Base-by-base conservation (phyloP, 2,329 filamentous ascomycete genomes). In the Paecilomyces sp. region DNA sequence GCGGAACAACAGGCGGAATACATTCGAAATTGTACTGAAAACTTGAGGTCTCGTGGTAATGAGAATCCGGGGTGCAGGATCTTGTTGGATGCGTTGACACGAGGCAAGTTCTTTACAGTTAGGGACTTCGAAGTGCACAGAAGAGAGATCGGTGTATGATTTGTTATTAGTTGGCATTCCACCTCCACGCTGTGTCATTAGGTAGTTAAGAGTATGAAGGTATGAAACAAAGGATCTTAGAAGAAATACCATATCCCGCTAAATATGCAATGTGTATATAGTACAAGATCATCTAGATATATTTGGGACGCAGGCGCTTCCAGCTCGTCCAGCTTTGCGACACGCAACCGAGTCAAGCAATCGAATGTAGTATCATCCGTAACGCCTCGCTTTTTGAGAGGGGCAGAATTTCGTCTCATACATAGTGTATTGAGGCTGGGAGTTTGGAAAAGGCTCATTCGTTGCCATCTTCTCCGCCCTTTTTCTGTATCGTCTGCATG, bases 401-500 rank as follows among this genome's bases (percentile, higher is more conserved):
- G 5, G 41, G 41, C 25, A 47, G 41, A 22, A 47, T 7, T 9
- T n/a, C 18, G 41, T 47, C 7, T 22, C 13, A 18, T 18, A 22
- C 28, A 28, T 28, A 54, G 30, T 28, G 22, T 22, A 54, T 4
- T 28, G 5, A 33, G 52, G 22, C 30, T 3, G 9, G 31, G 31
- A 28, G 9, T 8, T 6, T n/a, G 13, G 11, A 54, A 8, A 30
- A 54, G 34, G 2, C 28, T 57, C 60, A 62, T 61, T 63, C 57
- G 54, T 58, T 66, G 57, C 63, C 69, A 60, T 68, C 68, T 56
- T 69, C 68, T 11, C 80, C 25, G 25, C 25, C 80, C 62, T 78
- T 75, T 65, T 82, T 81, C 60, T 80, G 78, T 58, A 96, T 95
- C 1, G 90, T 85, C 73, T 89, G 84, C 91, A 97, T 95, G 59